A percentile compares a stretch with the other conserved stretches of the same genome.
These are phyloP conservation scores for Leucosporidium creatinivorum DNA, from an alignment of 768 basidiomycete genomes.

Conservation along the genomic window DNA sequence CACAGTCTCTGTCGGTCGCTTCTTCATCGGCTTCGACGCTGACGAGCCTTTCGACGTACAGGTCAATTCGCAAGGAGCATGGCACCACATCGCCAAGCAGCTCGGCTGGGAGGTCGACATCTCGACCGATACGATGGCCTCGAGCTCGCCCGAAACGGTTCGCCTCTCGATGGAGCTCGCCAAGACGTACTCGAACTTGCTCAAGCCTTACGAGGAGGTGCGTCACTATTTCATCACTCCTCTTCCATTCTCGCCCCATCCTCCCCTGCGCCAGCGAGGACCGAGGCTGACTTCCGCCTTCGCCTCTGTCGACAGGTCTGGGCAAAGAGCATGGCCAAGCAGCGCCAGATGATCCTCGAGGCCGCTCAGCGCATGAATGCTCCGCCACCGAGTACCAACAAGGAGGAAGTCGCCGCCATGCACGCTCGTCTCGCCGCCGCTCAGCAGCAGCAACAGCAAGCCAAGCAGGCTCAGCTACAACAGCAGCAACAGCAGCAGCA, in stretches of 20 bases:
- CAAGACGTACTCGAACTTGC: conserved; percentile 22
- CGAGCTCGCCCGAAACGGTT: conserved; percentile 19
- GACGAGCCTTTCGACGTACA: background rate
- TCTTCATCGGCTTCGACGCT: background rate
- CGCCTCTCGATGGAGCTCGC: conserved; percentile 32
- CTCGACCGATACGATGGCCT: background rate
- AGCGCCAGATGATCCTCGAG: conserved; percentile 20
- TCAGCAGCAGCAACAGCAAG: conserved; percentile 22
- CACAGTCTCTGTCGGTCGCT: background rate
- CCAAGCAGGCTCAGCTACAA: conserved; percentile 2
- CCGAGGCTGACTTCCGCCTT: too few species aligned
- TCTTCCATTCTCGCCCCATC: too few species aligned
- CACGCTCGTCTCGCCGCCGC: background rate
- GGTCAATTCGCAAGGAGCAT: conserved; percentile 21
- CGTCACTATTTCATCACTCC: too few species aligned
- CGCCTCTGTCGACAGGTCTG: conserved; percentile 4
- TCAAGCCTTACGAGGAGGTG: conserved; percentile 34
- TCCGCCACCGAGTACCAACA: background rate
- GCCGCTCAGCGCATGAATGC: background rate
- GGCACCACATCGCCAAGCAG: conserved; percentile 32
- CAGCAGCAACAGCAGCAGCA: conserved; percentile 15
- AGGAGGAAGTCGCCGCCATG: background rate
- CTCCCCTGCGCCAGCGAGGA: too few species aligned
- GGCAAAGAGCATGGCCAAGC: conserved; percentile 17
- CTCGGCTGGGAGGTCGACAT: conserved; percentile 27